Evolutionary conservation across 371 early-diverging fungal species (phyloP).

Genomic region (Rhizopus sp.): DNA sequence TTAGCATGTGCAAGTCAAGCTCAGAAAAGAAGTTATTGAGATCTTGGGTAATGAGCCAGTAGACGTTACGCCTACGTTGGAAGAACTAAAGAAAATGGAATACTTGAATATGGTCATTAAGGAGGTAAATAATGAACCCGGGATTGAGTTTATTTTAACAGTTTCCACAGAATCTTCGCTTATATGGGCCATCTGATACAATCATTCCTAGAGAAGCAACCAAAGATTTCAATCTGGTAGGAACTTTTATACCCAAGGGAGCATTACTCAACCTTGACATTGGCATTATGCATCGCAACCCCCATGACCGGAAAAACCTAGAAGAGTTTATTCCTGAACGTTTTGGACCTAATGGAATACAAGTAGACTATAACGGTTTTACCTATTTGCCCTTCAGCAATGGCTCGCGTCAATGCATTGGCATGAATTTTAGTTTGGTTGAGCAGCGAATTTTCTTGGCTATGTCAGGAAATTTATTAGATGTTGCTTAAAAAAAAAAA

Average conservation of each 20-base stretch:
- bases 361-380: slow-evolving; percentile 12
- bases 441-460: slow-evolving; percentile 48
- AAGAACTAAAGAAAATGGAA: slow-evolving; percentile 42
- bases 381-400: slow-evolving; percentile 36
- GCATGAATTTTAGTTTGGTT: slow-evolving; percentile 49
- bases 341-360: slow-evolving; percentile 7
- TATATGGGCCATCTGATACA: slow-evolving; percentile 9
- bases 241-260: slow-evolving; percentile 49
- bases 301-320: slow-evolving; percentile 25
- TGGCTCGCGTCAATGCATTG: slow-evolving; percentile 36
- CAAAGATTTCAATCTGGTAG: slow-evolving; percentile 43
- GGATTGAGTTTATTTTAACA: background rate
- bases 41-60: slow-evolving; percentile 16
- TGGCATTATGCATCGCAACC: slow-evolving; percentile 31
- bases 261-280: slow-evolving; percentile 40
- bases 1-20: slow-evolving; percentile 24
- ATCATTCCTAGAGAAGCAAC: slow-evolving; percentile 18
- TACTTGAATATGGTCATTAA: slow-evolving; percentile 50
- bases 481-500: background rate
- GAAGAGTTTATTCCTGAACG: slow-evolving; percentile 18
- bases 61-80: slow-evolving; percentile 28
- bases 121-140: slow-evolving; percentile 17
- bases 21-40: slow-evolving; percentile 11
- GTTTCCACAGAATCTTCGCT: slow-evolving; percentile 13
- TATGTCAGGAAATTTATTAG: slow-evolving; percentile 27